Percentiles rank a stretch among this genome's conserved stretches.
Conservation (phyloP, 768 basidiomycete species). For the Russula lepida region DNA sequence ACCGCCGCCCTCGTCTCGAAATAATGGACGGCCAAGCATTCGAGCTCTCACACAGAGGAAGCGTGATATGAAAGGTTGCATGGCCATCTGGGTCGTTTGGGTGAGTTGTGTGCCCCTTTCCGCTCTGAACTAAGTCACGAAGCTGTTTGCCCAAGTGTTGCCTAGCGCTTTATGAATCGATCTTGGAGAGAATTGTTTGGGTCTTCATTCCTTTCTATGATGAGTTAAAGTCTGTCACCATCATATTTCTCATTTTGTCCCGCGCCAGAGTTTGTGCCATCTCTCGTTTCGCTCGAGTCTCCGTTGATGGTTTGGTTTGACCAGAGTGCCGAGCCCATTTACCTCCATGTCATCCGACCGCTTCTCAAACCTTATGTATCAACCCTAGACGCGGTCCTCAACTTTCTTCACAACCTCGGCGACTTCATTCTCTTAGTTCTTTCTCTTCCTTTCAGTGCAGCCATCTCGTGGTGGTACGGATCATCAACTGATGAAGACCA, state of each 20-base stretch:
- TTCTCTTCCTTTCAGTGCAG: slow-evolving; percentile 33
- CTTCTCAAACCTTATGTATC: slow-evolving; percentile 64
- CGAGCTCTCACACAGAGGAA: slow-evolving; percentile 69
- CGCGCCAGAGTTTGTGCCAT: slow-evolving; percentile 50
- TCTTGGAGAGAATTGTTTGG: slow-evolving; percentile 53
- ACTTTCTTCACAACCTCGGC: slow-evolving; percentile 51
- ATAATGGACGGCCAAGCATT: slow-evolving; percentile 53
- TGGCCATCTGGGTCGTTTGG: slow-evolving; percentile 84
- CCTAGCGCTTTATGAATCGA: slow-evolving; percentile 58
- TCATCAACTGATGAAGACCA: slow-evolving; percentile 14
- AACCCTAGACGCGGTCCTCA: slow-evolving; percentile 57
- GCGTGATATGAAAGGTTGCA: slow-evolving; percentile 75
- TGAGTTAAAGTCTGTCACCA: slow-evolving; percentile 65
- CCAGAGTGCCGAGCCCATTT: slow-evolving; percentile 82
- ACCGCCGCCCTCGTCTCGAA: slow-evolving; percentile 46
- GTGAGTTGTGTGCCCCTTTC: slow-evolving; percentile 35
- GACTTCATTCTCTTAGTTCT: slow-evolving; percentile 47
- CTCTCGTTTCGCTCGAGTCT: not conserved
- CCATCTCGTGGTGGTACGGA: slow-evolving; percentile 29
- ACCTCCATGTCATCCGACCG: slow-evolving; percentile 72
- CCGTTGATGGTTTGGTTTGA: slow-evolving; percentile 1
- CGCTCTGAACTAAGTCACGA: slow-evolving; percentile 14
- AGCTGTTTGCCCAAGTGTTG: slow-evolving; percentile 45
- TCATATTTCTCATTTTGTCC: slow-evolving; percentile 69
- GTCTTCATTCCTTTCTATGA: slow-evolving; percentile 78